Conservation (phyloP, 2,329 filamentous ascomycete species). For the Diaporthe aspalathi region DNA sequence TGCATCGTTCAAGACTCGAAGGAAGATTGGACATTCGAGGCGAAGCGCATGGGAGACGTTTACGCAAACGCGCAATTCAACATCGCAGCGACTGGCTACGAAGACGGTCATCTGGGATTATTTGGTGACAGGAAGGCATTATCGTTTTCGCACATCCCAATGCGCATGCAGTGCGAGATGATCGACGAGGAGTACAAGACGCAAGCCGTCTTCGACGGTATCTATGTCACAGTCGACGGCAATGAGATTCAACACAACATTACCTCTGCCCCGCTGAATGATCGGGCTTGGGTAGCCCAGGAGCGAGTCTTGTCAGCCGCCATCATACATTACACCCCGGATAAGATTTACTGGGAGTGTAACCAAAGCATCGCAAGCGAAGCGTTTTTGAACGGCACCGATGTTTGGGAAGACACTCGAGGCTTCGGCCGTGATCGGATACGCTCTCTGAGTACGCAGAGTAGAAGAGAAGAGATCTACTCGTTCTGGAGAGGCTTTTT, state of each 20-base stretch:
- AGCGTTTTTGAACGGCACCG: neutral
- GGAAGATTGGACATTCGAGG: neutral
- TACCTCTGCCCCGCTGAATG: neutral
- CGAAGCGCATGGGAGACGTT: conserved; percentile 5
- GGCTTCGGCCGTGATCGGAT: neutral
- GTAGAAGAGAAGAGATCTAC: neutral
- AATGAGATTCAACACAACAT: neutral
- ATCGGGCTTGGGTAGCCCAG: conserved; percentile 4
- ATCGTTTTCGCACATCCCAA: neutral
- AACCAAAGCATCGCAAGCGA: neutral
- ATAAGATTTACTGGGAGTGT: conserved; percentile 3
- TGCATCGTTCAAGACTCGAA: conserved; percentile 10
- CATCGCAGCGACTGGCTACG: neutral
- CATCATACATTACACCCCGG: neutral
- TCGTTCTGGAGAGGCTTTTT: neutral
- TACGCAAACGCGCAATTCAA: neutral
- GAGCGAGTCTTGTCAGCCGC: neutral
- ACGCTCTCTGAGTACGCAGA: neutral
- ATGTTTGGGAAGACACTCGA: neutral
- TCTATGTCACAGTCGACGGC: neutral
- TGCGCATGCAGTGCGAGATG: neutral
- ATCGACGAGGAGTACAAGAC: neutral
- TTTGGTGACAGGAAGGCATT: neutral
- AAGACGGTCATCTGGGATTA: neutral
- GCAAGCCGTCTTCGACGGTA: neutral